These are phyloP conservation scores for Chaetomium globosum DNA, from an alignment of 2,329 filamentous ascomycete species.

Conservation along the genomic window DNA sequence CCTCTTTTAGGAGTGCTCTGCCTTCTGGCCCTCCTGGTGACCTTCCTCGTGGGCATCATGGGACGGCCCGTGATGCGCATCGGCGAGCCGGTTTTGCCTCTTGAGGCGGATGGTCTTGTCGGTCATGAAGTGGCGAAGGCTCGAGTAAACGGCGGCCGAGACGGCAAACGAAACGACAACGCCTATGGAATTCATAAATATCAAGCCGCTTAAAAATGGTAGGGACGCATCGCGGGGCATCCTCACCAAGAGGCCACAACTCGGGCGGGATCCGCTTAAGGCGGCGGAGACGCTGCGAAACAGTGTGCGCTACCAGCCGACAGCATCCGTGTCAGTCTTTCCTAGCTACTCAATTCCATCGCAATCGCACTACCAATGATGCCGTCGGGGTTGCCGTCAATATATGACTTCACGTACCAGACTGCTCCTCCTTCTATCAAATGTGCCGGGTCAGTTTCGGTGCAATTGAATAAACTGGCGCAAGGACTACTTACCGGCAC, in stretches of 20 bases:
- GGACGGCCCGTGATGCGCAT: conserved; percentile 38
- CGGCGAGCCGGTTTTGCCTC: conserved; percentile 64
- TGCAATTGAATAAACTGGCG: conserved; percentile 34
- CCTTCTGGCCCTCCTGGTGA: background rate
- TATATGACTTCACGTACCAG: conserved; percentile 56
- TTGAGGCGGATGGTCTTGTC: conserved; percentile 91
- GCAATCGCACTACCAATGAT: conserved; percentile 9
- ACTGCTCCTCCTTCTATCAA: conserved; percentile 65
- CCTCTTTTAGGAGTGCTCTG: conserved; percentile 18
- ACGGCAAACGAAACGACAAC: conserved; percentile 86
- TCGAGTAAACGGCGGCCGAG: conserved; percentile 78
- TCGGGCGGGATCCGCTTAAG: conserved; percentile 90
- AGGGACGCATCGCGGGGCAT: background rate
- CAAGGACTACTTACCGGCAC: conserved; percentile 62
- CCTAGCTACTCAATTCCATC: conserved; percentile 9
- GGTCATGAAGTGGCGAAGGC: conserved; percentile 76
- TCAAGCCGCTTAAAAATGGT: background rate
- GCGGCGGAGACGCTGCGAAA: conserved; percentile 90
- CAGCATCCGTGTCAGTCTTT: conserved; percentile 34
- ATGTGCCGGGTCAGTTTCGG: conserved; percentile 43
- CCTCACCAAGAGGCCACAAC: conserved; percentile 88
- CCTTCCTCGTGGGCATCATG: background rate
- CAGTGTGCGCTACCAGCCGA: conserved; percentile 75
- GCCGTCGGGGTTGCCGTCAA: conserved; percentile 28
- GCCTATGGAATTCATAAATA: conserved; percentile 52